Evolutionary conservation across 2,329 filamentous ascomycete species (phyloP).

Genomic region (Fonsecaea multimorphosa): DNA sequence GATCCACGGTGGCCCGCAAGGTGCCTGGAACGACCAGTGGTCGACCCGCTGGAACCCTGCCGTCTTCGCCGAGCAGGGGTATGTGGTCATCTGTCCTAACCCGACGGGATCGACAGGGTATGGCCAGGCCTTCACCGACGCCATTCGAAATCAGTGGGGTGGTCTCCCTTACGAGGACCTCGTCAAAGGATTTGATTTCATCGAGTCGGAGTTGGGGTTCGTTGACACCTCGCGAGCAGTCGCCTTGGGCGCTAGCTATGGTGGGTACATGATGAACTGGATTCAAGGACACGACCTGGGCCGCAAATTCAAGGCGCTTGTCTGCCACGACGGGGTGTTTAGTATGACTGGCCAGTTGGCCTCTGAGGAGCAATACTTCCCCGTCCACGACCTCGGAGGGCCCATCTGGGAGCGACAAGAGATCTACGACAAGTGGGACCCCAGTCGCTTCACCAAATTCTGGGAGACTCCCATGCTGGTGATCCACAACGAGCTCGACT

Average conservation of each 20-base stretch:
- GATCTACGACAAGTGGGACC: constrained; percentile 65
- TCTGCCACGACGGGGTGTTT: constrained; percentile 57
- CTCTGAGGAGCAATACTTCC: constrained; percentile 63
- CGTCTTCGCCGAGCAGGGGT: constrained; percentile 66
- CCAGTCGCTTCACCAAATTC: constrained; percentile 62
- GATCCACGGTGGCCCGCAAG: constrained; percentile 60
- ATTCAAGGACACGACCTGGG: constrained; percentile 62
- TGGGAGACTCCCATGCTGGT: constrained; percentile 89
- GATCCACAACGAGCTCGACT: constrained; percentile 90
- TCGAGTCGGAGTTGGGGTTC: constrained; percentile 57
- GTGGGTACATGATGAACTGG: constrained; percentile 68
- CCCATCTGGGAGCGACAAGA: constrained; percentile 58
- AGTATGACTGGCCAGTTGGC: constrained; percentile 53
- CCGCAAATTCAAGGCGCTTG: constrained; percentile 62
- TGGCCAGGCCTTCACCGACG: constrained; percentile 61
- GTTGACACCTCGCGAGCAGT: constrained; percentile 62
- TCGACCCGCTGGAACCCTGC: constrained; percentile 61
- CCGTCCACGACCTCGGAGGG: constrained; percentile 59
- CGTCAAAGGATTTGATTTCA: constrained; percentile 59
- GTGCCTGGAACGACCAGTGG: constrained; percentile 62
- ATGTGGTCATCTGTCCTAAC: constrained; percentile 65
- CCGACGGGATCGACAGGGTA: constrained; percentile 65
- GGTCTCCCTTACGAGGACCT: constrained; percentile 63
- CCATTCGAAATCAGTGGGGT: constrained; percentile 60
- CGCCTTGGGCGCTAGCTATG: constrained; percentile 61